Conservation (phyloP, 2,329 filamentous ascomycete species). For the Rutstroemia sp. region DNA sequence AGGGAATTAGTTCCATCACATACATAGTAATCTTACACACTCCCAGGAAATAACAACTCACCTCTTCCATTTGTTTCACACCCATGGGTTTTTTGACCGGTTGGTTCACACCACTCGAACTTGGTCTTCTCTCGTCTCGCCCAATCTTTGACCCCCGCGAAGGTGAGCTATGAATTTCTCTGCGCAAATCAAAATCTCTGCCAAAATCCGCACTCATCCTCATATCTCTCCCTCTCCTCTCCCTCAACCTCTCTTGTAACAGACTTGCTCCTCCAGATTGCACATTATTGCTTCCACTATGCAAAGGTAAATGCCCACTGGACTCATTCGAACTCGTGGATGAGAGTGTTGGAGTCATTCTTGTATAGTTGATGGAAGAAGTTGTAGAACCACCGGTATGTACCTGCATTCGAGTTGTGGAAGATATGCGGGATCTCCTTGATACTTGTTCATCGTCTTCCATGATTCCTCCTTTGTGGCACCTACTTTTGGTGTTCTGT, state of each 20-base stretch:
- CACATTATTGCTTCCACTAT: slow-evolving; percentile 10
- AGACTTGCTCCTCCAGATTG: slow-evolving; percentile 20
- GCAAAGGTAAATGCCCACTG: slow-evolving; percentile 10
- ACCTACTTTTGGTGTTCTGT: neutral
- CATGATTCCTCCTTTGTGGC: neutral
- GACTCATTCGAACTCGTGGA: slow-evolving; percentile 12
- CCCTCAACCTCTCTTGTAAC: slow-evolving; percentile 29
- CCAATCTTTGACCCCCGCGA: slow-evolving; percentile 12
- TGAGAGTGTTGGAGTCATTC: slow-evolving; percentile 21
- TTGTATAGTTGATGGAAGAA: slow-evolving; percentile 18
- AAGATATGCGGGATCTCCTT: slow-evolving; percentile 6
- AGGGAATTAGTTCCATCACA: neutral
- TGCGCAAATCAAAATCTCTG: slow-evolving; percentile 8
- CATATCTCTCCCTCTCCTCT: slow-evolving; percentile 28
- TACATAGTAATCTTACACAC: slow-evolving; percentile 6
- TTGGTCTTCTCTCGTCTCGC: slow-evolving; percentile 25
- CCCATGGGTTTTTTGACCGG: slow-evolving; percentile 43
- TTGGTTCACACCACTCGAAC: slow-evolving; percentile 20
- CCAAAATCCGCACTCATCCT: slow-evolving; percentile 21
- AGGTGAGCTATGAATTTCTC: slow-evolving; percentile 27
- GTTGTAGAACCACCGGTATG: slow-evolving; percentile 12
- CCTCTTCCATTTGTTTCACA: slow-evolving; percentile 61
- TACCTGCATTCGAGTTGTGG: slow-evolving; percentile 12
- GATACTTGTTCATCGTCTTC: slow-evolving; percentile 8
- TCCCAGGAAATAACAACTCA: slow-evolving; percentile 29